A percentile compares a stretch with the other conserved stretches of the same genome.
Conservation (phyloP, 1,284 basidiomycete genomes). For the Cryptococcus sp. region DNA sequence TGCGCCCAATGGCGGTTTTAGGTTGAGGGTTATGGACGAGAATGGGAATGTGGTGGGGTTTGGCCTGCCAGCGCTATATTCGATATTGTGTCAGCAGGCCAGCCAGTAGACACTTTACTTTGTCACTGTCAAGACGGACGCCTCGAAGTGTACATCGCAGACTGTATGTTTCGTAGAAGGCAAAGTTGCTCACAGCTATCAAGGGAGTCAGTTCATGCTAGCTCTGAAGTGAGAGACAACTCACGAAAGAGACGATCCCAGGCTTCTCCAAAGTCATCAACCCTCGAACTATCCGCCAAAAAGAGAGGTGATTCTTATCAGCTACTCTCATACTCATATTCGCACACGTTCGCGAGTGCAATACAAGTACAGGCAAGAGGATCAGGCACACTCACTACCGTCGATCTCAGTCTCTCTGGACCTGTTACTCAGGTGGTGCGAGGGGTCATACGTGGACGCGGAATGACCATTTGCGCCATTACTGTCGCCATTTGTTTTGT, state of each 20-base stretch:
- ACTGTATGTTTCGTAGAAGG: background rate
- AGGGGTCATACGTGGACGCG: constrained; percentile 10
- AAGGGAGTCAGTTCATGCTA: constrained; percentile 2
- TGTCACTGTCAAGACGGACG: background rate
- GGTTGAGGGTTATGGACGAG: constrained; percentile 63
- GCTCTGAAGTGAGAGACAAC: constrained; percentile 16
- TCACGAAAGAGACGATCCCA: constrained; percentile 77
- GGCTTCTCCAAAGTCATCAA: constrained; percentile 79
- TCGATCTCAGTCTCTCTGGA: constrained; percentile 32
- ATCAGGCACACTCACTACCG: constrained; percentile 32
- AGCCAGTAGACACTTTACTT: background rate
- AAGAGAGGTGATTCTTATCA: constrained; percentile 7
- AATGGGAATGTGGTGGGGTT: constrained; percentile 90
- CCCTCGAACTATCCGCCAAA: constrained; percentile 55
- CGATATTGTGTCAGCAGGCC: background rate
- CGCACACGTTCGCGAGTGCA: background rate
- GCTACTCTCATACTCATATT: background rate
- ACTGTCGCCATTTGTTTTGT: constrained; percentile 10
- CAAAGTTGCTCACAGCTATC: constrained; percentile 11
- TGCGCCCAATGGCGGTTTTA: constrained; percentile 58
- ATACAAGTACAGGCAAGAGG: background rate
- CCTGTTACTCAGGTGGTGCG: constrained; percentile 29
- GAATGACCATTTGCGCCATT: background rate
- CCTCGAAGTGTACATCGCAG: background rate
- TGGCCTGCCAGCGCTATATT: constrained; percentile 61